Evolutionary conservation across 2,329 filamentous ascomycete species (phyloP), one percentile per base, ranked within the genome.

Genomic region (Cercospora sp.): DNA sequence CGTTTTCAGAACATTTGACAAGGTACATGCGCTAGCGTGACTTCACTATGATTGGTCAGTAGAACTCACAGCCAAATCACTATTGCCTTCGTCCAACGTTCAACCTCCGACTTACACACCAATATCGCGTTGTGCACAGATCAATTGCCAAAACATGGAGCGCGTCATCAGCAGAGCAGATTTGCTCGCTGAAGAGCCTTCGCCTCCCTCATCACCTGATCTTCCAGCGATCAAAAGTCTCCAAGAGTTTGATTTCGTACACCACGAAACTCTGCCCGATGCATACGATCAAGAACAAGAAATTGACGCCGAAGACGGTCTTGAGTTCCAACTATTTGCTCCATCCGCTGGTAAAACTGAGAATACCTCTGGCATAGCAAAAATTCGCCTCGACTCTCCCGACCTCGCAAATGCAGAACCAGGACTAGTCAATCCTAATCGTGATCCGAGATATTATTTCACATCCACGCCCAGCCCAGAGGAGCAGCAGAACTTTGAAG

Each of bases 341-440:
- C 66, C 70, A n/a, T 10, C 66, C 16, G 45, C 64, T 10, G 66
- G 45, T 0, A 59, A 67, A 45, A 3, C 30, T 3, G 20, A 62
- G 1, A 31, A 48, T 3, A 8, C 60, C 10, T 18, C 39, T 12
- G 45, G 55, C 12, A 59, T 72, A 18, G 58, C 72, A 7, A 74
- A 70, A 63, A 74, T 75, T 30, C 64, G 71, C 23, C 65, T 75
- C 10, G 65, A 68, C 39, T 72, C 73, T 18, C 73, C 73, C 12
- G 67, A 68, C 9, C 59, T 68, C 3, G 18, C 61, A 33, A 60
- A 63, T 7, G 55, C 26, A 16, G 69, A 69, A 18, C 67, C 71
- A 31, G 69, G 73, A 16, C 69, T 75, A n/a, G 8, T 72, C 2
- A 57, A 60, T 18, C 66, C 69, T 1, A 36, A 53, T 3, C 65